phyloP scores from a whole-genome alignment of 2,329 filamentous ascomycete species.

The Diplodia intermedia region DNA sequence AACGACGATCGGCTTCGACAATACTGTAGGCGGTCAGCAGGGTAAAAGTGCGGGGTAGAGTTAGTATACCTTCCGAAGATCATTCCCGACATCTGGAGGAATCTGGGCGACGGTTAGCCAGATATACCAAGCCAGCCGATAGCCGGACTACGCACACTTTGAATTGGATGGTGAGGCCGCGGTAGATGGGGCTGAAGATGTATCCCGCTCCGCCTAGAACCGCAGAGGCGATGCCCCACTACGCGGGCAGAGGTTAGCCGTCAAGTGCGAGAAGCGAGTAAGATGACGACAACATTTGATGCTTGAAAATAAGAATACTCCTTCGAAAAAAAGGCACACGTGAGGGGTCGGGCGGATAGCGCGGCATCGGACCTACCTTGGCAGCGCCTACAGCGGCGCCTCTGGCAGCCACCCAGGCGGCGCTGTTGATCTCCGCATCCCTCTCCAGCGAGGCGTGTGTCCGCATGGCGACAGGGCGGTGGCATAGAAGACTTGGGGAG shows the following conservation, averaged over 20 bases:
- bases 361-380: conserved; percentile 54
- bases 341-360: not conserved
- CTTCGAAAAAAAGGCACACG: not conserved
- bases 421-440: conserved; percentile 70
- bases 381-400: conserved; percentile 71
- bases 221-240: conserved; percentile 73
- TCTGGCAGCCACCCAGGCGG: conserved; percentile 73
- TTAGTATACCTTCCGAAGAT: conserved; percentile 63
- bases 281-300: no score
- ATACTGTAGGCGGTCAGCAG: conserved; percentile 21
- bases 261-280: not conserved
- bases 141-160: conserved; percentile 67
- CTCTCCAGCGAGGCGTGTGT: conserved; percentile 63
- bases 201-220: conserved; percentile 69
- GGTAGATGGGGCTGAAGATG: conserved; percentile 72
- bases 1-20: conserved; percentile 72
- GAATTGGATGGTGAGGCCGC: conserved; percentile 75
- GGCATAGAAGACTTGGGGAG: not conserved
- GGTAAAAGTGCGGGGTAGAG: not conserved
- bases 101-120: conserved; percentile 57
- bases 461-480: conserved; percentile 47
- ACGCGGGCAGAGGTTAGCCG: not conserved
- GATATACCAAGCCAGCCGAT: not conserved
- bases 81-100: conserved; percentile 86
- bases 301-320: no score